Conservation (phyloP, 163 green algal genomes). For the Chlorella variabilis region DNA sequence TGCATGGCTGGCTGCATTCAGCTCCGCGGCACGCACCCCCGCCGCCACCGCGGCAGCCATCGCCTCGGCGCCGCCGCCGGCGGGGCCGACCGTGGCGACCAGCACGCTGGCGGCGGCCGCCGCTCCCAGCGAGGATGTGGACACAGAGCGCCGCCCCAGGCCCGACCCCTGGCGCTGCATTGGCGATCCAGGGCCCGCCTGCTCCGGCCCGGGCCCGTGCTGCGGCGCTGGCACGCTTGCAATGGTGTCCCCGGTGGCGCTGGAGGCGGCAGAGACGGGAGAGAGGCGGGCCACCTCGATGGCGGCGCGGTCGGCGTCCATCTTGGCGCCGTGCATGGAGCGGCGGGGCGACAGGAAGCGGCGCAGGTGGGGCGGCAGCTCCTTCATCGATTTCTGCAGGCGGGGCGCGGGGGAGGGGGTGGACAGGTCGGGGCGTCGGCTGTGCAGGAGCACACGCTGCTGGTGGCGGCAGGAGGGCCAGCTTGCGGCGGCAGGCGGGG, state of each 20-base stretch:
- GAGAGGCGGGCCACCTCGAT: not conserved
- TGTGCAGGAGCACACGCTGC: not conserved
- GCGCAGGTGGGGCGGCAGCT: slow-evolving; percentile 36
- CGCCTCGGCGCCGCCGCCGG: not conserved
- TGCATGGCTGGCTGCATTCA: not conserved
- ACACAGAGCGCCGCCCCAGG: not conserved
- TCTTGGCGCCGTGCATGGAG: not conserved
- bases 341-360: slow-evolving; percentile 36
- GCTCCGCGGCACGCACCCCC: not conserved
- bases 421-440: too few relatives aligned
- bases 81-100: not conserved
- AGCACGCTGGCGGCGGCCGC: slow-evolving; percentile 1
- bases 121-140: not conserved
- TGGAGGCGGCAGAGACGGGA: not conserved
- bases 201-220: too few relatives aligned
- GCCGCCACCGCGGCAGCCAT: not conserved
- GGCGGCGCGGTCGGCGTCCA: too few relatives aligned
- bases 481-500: not conserved
- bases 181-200: too few relatives aligned
- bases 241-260: too few relatives aligned
- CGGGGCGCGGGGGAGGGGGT: not conserved
- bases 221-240: not conserved
- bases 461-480: not conserved
- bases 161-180: not conserved
- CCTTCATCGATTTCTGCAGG: slow-evolving; percentile 20